Conservation (phyloP, 2,329 filamentous ascomycete species). For the Cordyceps cicadae region DNA sequence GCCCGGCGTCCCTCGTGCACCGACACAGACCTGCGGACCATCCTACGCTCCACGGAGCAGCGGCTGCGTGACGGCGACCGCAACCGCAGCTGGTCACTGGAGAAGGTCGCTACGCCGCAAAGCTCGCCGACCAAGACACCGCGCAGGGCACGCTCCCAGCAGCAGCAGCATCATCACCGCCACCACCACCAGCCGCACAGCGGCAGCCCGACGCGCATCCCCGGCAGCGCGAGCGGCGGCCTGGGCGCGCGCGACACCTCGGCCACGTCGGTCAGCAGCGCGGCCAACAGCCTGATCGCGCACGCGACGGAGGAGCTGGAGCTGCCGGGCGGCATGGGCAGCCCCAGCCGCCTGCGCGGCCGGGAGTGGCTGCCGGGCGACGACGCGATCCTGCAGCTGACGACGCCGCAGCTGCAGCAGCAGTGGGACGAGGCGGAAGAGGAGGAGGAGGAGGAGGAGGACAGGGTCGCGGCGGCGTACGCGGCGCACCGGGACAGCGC, state of each 20-base stretch:
- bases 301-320: constrained; percentile 28
- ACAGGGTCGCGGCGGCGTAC: background rate
- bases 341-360: constrained; percentile 33
- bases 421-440: too few relatives aligned
- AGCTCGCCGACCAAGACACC: constrained; percentile 19
- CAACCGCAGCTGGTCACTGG: constrained; percentile 20
- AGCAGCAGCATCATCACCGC: background rate
- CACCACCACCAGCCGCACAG: background rate
- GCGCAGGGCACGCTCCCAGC: background rate
- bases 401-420: background rate
- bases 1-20: constrained; percentile 17
- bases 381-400: background rate
- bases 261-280: constrained; percentile 28
- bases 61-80: constrained; percentile 33
- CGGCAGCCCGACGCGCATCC: background rate
- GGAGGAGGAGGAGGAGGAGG: background rate
- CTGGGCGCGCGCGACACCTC: constrained; percentile 21
- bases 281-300: constrained; percentile 33
- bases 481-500: background rate
- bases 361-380: constrained; percentile 20
- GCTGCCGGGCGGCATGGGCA: constrained; percentile 31
- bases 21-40: constrained; percentile 42
- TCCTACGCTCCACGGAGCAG: constrained; percentile 45
- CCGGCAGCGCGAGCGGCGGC: background rate
- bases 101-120: constrained; percentile 21